Evolutionary conservation across 1,284 basidiomycete species (phyloP), one percentile per base, ranked within the genome.

Genomic region (Papiliotrema flavescens): DNA sequence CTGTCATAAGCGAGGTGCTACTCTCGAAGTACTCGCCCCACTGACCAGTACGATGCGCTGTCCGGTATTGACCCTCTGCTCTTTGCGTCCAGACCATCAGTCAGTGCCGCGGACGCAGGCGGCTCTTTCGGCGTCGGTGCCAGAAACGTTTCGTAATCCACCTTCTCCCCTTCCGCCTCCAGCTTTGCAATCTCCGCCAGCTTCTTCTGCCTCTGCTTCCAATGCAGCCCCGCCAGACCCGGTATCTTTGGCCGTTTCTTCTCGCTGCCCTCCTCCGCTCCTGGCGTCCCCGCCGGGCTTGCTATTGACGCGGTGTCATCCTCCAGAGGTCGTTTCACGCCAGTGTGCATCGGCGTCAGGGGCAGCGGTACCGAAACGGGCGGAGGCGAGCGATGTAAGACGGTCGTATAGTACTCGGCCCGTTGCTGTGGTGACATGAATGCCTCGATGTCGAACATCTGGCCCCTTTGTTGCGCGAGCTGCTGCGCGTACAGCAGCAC

Each of bases 21-120:
- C 23, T 28, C 15, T 23, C 9, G 34, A 22, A n/a, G n/a, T n/a
- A n/a, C n/a, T n/a, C n/a, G n/a, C n/a, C n/a, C n/a, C n/a, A 67
- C 66, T 54, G 48, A 69, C 69, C 69, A 70, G 54, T 70, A 68
- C 17, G 65, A 66, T n/a, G 65, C 66, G 47, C 66, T 61, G 14
- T 45, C 54, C 49, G 55, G 54, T 28, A 66, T 63, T 13, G 49
- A 56, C 49, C 56, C 64, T 40, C 56, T 61, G 34, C 23, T 57
- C 48, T 53, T 62, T 55, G 49, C 50, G n/a, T 44, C 45, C 15
- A 26, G 47, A 20, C 45, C 34, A 37, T 51, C 51, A 19, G 23
- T 34, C 37, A 24, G 35, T 19, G 19, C 39, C 17, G 47, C 22
- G 46, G 45, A 13, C 7, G 36, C 28, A 20, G 24, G 24, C 23